These are phyloP conservation scores for Solanum infundibuliforme DNA, from an alignment of 257 asterid genomes.

Conservation along the genomic window DNA sequence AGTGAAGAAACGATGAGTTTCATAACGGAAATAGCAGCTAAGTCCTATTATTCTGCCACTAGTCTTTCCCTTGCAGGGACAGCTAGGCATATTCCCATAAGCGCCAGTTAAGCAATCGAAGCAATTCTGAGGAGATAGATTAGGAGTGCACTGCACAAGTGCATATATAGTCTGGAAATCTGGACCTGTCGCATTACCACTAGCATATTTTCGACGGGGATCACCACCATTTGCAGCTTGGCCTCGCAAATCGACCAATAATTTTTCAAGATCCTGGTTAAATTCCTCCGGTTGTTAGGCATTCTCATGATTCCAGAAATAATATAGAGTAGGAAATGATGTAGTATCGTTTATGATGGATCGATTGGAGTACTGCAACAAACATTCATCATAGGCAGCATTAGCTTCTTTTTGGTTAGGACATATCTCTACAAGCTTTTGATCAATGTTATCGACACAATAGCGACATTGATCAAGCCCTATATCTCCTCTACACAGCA, in stretches of 20 bases:
- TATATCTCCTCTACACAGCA: not conserved
- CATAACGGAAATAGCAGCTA: not conserved
- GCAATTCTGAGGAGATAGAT: not conserved
- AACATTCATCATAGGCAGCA: not conserved
- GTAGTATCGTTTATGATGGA: not conserved
- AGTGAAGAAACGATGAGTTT: not conserved
- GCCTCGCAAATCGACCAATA: not conserved
- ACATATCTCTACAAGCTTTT: not conserved
- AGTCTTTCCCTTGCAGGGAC: not conserved
- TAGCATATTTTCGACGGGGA: not conserved
- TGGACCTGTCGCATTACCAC: not conserved
- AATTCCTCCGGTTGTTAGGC: not conserved
- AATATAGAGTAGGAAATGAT: not conserved
- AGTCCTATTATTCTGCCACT: not conserved
- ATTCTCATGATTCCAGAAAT: not conserved
- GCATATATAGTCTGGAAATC: not conserved
- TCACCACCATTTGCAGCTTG: not conserved
- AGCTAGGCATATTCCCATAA: not conserved
- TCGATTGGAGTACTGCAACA: not conserved
- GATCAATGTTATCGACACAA: not conserved
- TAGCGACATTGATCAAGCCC: not conserved
- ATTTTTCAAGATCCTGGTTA: not conserved
- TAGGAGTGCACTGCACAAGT: not conserved
- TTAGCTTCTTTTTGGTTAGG: not conserved
- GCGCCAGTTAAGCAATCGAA: not conserved